A percentile compares a stretch with the other conserved stretches of the same genome.
These are phyloP conservation scores for Camelina sativa DNA, from an alignment of 345 rosid genomes.

Conservation along the genomic window DNA sequence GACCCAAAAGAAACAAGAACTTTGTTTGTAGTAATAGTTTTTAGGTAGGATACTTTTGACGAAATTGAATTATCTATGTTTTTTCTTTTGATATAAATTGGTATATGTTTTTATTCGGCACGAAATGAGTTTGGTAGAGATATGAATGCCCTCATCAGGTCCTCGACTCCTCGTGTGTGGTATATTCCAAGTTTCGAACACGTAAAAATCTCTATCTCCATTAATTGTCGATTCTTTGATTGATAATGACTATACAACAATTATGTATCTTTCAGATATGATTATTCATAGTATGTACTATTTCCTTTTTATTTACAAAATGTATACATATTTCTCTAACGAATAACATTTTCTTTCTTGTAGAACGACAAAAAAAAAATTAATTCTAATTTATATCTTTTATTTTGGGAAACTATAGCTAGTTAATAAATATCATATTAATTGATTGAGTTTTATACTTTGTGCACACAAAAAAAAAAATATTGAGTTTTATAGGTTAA, in stretches of 20 bases:
- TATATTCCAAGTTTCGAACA: conserved; percentile 18
- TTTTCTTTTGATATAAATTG: not conserved
- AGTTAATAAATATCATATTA: not conserved
- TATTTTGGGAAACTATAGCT: not conserved
- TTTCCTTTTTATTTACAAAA: not conserved
- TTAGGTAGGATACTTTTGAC: not conserved
- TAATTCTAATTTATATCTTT: not conserved
- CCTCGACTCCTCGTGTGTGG: not conserved
- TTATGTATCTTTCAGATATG: not conserved
- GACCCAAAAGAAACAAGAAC: not conserved
- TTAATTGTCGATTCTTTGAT: not conserved
- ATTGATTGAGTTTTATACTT: not conserved
- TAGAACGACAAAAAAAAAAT: not conserved
- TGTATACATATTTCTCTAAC: not conserved
- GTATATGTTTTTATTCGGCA: not conserved
- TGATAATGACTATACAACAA: conserved; percentile 4
- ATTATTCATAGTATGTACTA: not conserved
- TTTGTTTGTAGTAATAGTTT: not conserved
- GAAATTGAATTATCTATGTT: not conserved
- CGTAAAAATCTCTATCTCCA: conserved; percentile 4
- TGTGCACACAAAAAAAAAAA: no score
- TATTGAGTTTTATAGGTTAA: not conserved
- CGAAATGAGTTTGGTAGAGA: not conserved
- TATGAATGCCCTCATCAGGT: not conserved
- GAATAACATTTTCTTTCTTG: not conserved